Base-by-base conservation (phyloP, 2,329 filamentous ascomycete species). In the Diaporthe sp. region DNA sequence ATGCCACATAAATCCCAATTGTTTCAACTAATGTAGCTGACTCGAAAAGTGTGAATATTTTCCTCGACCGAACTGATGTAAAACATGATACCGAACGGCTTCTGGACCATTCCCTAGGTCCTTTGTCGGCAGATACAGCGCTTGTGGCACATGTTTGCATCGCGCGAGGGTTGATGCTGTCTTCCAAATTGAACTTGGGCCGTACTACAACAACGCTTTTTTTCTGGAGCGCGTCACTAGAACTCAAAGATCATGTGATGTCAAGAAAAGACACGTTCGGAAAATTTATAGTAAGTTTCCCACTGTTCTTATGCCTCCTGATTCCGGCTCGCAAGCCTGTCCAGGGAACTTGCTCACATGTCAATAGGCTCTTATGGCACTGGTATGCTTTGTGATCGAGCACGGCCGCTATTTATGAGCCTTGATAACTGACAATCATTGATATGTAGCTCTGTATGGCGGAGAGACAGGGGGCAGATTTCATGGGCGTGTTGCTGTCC, bases 121-220 rank as follows among this genome's bases (percentile, higher is more conserved):
- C 53, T 2, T 20, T 57, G 3, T 20, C 53, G 7, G 53, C 53
- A 20, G 53, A 57, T 3, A 10, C 53, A 31, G 53, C 53, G 7
- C 53, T 57, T 20, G 53, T 57, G 13, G 53, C 53, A 57, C 53
- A 57, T 9, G 53, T 57, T 15, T 57, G 53, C 53, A 31, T 57
- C 13, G 31, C 53, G 3, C 25, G 53, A 3, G 53, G 53, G 6
- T 31, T 57, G 28, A 57, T 20, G 17, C 7, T 57, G 25, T 8
- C 25, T 8, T 31, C 53, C 28, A 57, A 20, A 31, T 31, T 57
- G 25, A 31, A 20, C 3, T 15, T 31, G 15, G 25, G 13, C 28
- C 5, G 17, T 20, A 31, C 20, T 22, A 8, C 6, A 4, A 20
- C 25, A 8, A 9, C 13, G 15, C 25, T 8, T 12, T 57, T 57